phyloP scores from a whole-genome alignment of 1,139 yeast species.

The Lodderomyces jiufengensis region DNA sequence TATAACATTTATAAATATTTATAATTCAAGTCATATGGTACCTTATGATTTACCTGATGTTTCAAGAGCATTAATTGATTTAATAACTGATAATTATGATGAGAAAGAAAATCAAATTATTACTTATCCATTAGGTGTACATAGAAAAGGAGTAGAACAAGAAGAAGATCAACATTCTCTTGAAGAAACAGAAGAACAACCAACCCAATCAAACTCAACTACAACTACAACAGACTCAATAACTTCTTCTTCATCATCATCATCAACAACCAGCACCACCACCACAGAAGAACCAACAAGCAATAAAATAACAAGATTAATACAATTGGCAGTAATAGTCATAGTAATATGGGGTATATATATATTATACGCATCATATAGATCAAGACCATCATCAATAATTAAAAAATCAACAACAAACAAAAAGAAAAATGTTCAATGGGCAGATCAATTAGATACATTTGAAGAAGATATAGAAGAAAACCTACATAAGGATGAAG shows the following conservation, averaged over 20 bases:
- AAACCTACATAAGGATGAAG: conserved; percentile 2
- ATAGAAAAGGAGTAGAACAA: conserved; percentile 11
- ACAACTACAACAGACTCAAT: conserved; percentile 6
- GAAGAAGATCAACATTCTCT: conserved; percentile 7
- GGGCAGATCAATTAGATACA: conserved; percentile 50
- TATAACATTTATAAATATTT: conserved; percentile 71
- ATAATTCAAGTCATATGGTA: conserved; percentile 89
- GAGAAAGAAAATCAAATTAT: conserved; percentile 17
- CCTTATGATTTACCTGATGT: conserved; percentile 77
- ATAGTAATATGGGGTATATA: conserved; percentile 45
- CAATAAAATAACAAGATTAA: conserved; percentile 35
- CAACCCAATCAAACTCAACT: conserved; percentile 15
- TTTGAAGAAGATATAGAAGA: conserved; percentile 30
- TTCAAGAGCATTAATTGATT: conserved; percentile 66
- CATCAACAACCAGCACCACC: conserved; percentile 4
- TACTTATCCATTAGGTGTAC: conserved; percentile 34
- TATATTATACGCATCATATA: conserved; percentile 35
- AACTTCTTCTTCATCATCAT: conserved; percentile 3
- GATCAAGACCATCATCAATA: conserved; percentile 42
- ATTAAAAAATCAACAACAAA: conserved; percentile 28
- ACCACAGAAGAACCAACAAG: conserved; percentile 16
- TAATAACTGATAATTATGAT: conserved; percentile 33
- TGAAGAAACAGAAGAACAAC: conserved; percentile 11
- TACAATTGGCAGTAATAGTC: conserved; percentile 39
- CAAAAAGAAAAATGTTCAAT: conserved; percentile 53